Percentiles rank a stretch among this genome's conserved stretches.
phyloP scores from a whole-genome alignment of 768 basidiomycete species.

The Neoboletus magnificus region DNA sequence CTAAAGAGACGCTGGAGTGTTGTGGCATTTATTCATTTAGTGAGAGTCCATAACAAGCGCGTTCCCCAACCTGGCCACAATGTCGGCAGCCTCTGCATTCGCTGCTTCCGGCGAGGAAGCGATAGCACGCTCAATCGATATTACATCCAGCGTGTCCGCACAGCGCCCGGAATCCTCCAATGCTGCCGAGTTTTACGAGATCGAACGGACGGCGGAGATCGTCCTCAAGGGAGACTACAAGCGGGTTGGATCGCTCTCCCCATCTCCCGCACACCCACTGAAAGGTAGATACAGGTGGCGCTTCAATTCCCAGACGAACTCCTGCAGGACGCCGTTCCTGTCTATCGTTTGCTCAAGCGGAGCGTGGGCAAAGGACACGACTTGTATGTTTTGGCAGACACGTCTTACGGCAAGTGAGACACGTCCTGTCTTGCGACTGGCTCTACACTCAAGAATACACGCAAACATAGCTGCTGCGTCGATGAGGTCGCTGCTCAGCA shows the following conservation, averaged over 20 bases:
- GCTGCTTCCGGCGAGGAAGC: conserved; percentile 61
- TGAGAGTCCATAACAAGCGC: not conserved
- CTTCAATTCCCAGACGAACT: conserved; percentile 97
- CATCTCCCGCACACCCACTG: not conserved
- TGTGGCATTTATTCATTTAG: not conserved
- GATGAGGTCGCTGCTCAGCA: conserved; percentile 96
- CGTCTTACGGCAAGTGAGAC: conserved; percentile 88
- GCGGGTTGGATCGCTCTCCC: conserved; percentile 46
- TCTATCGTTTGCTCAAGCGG: conserved; percentile 65
- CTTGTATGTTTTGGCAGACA: conserved; percentile 92
- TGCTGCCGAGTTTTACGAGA: conserved; percentile 71
- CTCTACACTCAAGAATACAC: not conserved
- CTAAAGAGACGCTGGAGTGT: not conserved
- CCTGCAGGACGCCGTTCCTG: conserved; percentile 78
- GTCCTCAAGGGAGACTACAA: conserved; percentile 64
- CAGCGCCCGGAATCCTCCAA: conserved; percentile 31
- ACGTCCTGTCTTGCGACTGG: not conserved
- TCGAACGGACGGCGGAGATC: conserved; percentile 59
- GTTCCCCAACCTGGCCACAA: too few relatives aligned
- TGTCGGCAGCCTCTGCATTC: conserved; percentile 35
- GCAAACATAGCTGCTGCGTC: conserved; percentile 73
- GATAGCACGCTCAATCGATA: conserved; percentile 53
- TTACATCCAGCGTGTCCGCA: conserved; percentile 40
- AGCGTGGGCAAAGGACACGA: conserved; percentile 46
- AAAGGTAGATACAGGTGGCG: conserved; percentile 53